A percentile compares a stretch with the other conserved stretches of the same genome.
Conservation (phyloP, 176 grass and related monocot genomes). For the Thinopyrum elongatum region DNA sequence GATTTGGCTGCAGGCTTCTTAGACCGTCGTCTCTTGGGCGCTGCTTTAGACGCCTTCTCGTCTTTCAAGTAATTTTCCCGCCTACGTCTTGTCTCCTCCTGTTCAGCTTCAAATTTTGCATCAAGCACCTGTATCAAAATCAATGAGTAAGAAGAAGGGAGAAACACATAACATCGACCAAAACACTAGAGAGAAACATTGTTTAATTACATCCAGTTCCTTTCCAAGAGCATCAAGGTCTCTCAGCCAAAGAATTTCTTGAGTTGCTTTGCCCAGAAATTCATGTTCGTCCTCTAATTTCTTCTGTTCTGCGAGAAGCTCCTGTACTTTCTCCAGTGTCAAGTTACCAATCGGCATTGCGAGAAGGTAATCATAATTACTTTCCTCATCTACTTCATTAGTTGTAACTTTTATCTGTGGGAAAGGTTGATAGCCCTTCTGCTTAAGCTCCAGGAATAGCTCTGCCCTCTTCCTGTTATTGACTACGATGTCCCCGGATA, state of each 20-base stretch:
- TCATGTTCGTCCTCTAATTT: slow-evolving; percentile 46
- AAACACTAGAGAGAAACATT: neutral
- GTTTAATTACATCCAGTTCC: slow-evolving; percentile 70
- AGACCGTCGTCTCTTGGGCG: slow-evolving; percentile 24
- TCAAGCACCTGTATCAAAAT: slow-evolving; percentile 47
- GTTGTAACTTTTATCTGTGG: no score
- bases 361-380: slow-evolving; percentile 81
- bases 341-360: slow-evolving; percentile 75
- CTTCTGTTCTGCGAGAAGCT: slow-evolving; percentile 48
- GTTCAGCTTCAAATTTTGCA: slow-evolving; percentile 20
- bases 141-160: neutral
- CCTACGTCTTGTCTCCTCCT: neutral
- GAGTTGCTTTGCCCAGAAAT: slow-evolving; percentile 37
- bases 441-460: slow-evolving; percentile 57
- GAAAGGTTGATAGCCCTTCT: slow-evolving; percentile 42
- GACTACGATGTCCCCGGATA: slow-evolving; percentile 55
- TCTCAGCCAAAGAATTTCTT: slow-evolving; percentile 60
- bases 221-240: slow-evolving; percentile 77
- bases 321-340: slow-evolving; percentile 63
- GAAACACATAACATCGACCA: neutral
- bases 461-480: slow-evolving; percentile 81
- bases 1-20: slow-evolving; percentile 48
- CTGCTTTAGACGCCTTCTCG: neutral
- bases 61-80: no score
- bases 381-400: slow-evolving; percentile 27